Base-by-base conservation (phyloP, 1,284 basidiomycete species). In the Fomitopsis betulina region DNA sequence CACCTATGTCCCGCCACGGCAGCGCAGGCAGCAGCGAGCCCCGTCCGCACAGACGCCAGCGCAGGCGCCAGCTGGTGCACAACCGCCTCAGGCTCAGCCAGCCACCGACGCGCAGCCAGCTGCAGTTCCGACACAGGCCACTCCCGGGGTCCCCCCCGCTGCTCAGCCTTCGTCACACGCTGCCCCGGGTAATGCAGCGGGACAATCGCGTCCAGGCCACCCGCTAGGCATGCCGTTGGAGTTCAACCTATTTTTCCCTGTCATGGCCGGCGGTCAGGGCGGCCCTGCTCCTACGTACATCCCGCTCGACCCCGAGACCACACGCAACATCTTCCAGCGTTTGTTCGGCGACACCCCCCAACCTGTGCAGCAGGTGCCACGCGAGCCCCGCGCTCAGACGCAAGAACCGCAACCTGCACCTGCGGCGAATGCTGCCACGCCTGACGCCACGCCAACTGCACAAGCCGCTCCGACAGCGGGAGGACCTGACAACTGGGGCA, bases 1-100 rank as follows among this genome's bases (percentile, higher is more conserved):
- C 51, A 89, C 87, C 0, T 84, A 81, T 65, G 73, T 71, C 17
- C 71, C 70, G 19, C 54, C 56, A n/a, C 53, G 58, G 21, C 53
- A 30, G 42, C 56, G 57, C 42, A 60, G 42, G 17, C 51, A 66
- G 21, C 63, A 64, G 47, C 68, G 25, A 15, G 17, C 55, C 25
- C 40, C 23, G 56, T 27, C 59, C 33, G 43, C 40, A 32, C 30
- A 56, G 35, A 42, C 32, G 38, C 54, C 53, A 32, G 19, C 25
- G 25, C 60, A 60, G 37, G 58, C 53, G n/a, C 61, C 59, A 49
- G 33, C 62, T 45, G 58, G 55, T 40, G 58, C 32, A 35, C 56
- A 60, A 47, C 60, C 53, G 23, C 35, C 61, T 27, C 43, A 59
- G 13, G 37, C 45, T 23, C 49, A 30, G 58, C 38, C 42, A 19